phyloP scores from a whole-genome alignment of 352 stramenopile genomes.

The Phytophthora syringae region DNA sequence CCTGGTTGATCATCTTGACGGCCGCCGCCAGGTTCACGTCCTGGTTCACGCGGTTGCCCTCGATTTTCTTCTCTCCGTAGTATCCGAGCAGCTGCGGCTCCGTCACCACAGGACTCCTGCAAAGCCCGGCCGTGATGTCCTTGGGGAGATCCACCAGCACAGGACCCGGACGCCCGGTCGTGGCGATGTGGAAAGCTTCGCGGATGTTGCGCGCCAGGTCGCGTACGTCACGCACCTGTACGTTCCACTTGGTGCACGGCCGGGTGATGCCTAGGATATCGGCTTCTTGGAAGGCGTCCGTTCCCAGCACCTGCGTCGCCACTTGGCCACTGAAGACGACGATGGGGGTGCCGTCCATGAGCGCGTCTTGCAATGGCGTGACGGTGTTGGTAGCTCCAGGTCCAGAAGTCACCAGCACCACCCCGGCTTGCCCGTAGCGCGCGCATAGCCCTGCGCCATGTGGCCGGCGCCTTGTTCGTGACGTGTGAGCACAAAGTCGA shows the following conservation, averaged over 20 bases:
- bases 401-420: slow-evolving; percentile 94
- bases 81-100: slow-evolving; percentile 86
- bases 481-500: slow-evolving; percentile 83
- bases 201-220: slow-evolving; percentile 95
- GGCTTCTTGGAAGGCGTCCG: slow-evolving; percentile 93
- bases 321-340: slow-evolving; percentile 95
- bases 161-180: slow-evolving; percentile 92
- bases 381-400: slow-evolving; percentile 95
- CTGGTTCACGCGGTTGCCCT: slow-evolving; percentile 83
- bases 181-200: slow-evolving; percentile 96
- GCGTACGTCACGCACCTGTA: slow-evolving; percentile 95
- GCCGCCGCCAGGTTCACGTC: slow-evolving; percentile 75
- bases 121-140: slow-evolving; percentile 91
- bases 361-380: slow-evolving; percentile 93
- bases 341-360: slow-evolving; percentile 95
- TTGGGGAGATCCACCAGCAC: slow-evolving; percentile 97
- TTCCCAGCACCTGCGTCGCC: slow-evolving; percentile 91
- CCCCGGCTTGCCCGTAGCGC: slow-evolving; percentile 89
- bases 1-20: slow-evolving; percentile 92
- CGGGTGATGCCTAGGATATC: slow-evolving; percentile 87
- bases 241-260: slow-evolving; percentile 97
- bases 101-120: slow-evolving; percentile 71
- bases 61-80: slow-evolving; percentile 86
- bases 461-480: slow-evolving; percentile 87
- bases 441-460: slow-evolving; percentile 88